Percentiles rank a stretch among this genome's conserved stretches.
Evolutionary conservation across 345 rosid species (phyloP).

Genomic region (Populus euphratica): DNA sequence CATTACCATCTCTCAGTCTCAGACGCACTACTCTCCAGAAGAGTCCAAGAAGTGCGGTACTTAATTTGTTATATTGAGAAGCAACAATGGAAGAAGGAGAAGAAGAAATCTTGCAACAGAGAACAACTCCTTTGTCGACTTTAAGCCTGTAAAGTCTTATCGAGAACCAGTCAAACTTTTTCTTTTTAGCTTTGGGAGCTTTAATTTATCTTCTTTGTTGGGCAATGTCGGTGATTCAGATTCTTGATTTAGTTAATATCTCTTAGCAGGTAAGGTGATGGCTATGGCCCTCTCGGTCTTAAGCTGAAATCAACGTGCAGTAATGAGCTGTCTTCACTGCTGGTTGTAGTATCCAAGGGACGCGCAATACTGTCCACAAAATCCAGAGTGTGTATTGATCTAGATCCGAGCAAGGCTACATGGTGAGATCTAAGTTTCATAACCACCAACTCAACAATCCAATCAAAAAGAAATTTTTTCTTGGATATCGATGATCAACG

Average conservation of each 20-base stretch:
- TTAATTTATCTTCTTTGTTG: slow-evolving; percentile 10
- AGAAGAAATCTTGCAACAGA: slow-evolving; percentile 11
- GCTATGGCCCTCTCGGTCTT: not conserved
- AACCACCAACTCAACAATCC: no score
- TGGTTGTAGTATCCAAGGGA: no score
- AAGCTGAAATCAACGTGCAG: not conserved
- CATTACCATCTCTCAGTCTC: not conserved
- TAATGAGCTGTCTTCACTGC: not conserved
- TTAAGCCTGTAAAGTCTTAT: slow-evolving; percentile 20
- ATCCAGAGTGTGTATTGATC: no score
- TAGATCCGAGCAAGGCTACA: no score
- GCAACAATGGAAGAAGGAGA: not conserved
- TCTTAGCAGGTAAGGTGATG: not conserved
- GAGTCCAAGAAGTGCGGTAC: no score
- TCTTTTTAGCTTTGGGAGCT: not conserved
- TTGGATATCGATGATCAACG: not conserved
- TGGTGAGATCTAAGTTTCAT: no score
- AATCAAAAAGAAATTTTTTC: not conserved
- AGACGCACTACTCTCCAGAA: not conserved
- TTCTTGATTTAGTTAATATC: not conserved
- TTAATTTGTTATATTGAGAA: not conserved
- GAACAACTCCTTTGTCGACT: not conserved
- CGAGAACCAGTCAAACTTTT: not conserved
- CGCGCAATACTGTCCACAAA: no score
- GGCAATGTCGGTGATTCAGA: slow-evolving; percentile 23